phyloP scores from a whole-genome alignment of 2,329 filamentous ascomycete species.

The Sclerotinia glacialis region DNA sequence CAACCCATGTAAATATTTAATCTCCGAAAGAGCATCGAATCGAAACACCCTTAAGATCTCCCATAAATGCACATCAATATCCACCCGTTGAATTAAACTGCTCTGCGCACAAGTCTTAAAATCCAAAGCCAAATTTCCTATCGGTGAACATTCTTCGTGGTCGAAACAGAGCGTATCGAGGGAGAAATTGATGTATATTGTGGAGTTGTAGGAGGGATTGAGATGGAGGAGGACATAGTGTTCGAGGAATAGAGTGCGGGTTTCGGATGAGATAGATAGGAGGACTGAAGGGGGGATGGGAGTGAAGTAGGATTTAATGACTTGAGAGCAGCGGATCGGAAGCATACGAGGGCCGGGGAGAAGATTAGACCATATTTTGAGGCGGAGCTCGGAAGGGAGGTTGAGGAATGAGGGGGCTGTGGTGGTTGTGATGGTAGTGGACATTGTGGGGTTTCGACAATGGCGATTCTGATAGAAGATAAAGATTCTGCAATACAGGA shows the following conservation, averaged over 20 bases:
- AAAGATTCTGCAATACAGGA: neutral
- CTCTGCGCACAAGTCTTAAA: conserved; percentile 12
- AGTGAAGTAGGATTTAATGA: conserved; percentile 18
- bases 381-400: conserved; percentile 22
- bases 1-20: conserved; percentile 18
- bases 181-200: conserved; percentile 25
- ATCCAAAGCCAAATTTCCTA: conserved; percentile 23
- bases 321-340: conserved; percentile 16
- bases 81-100: conserved; percentile 22
- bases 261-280: conserved; percentile 23
- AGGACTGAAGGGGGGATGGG: conserved; percentile 16
- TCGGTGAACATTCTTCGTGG: conserved; percentile 24
- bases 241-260: conserved; percentile 22
- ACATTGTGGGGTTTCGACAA: conserved; percentile 7
- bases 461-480: neutral
- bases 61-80: conserved; percentile 25
- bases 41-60: conserved; percentile 24
- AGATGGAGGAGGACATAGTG: conserved; percentile 20
- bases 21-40: conserved; percentile 21
- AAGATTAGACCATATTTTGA: conserved; percentile 22
- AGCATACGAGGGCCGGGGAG: conserved; percentile 19
- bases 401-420: conserved; percentile 13
- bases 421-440: conserved; percentile 2
- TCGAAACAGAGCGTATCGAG: conserved; percentile 25
- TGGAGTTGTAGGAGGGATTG: conserved; percentile 21